Base-by-base conservation (phyloP, 495 filamentous ascomycete species). In the Staphylotrichum longicolle region DNA sequence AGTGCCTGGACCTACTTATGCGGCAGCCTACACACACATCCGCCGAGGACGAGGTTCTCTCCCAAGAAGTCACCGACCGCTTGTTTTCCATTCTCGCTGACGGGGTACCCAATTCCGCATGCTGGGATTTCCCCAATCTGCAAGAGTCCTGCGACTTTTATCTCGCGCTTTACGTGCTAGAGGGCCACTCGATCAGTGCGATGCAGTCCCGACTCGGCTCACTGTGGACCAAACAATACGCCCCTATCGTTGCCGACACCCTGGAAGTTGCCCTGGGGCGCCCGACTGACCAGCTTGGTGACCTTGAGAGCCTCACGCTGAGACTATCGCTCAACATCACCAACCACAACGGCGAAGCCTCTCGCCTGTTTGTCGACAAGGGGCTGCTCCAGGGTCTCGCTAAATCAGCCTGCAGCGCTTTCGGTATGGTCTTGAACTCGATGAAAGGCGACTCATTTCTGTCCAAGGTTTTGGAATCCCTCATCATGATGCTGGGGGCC, bases 301-400 rank as follows among this genome's bases (percentile, higher is more conserved):
- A 75, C 4, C 66, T 79, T 2, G 75, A 79, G 47, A 69, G 61
- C 44, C 60, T 78, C 12, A 63, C 83, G 54, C 77, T 96, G 51
- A 86, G 90, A 57, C 84, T 98, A 33, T 83, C 87, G 49, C 79
- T 97, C 65, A 97, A 97, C 73, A 76, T 93, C 14, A 94, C 92
- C 14, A 96, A 97, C 75, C 90, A 90, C 66, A 90, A 89, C 58
- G 69, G 82, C 2, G 75, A 76, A 12, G 83, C 89, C 37, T 91
- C 89, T 56, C 80, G 85, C 33, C 67, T 79, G 33, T 89, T 96
- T 68, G 82, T 86, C 8, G 80, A 76, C 10, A 72, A 80, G 12
- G 78, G 78, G 1, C 69, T 90, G 54, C 72, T 92, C 32, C 75
- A 72, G 46, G 74, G 77, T n/a, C 69, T 93, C 8, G 77, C 86